Percentiles rank a stretch among this genome's conserved stretches.
Evolutionary conservation across 2,329 filamentous ascomycete genomes (phyloP).

Genomic region (Botrytis byssoidea): DNA sequence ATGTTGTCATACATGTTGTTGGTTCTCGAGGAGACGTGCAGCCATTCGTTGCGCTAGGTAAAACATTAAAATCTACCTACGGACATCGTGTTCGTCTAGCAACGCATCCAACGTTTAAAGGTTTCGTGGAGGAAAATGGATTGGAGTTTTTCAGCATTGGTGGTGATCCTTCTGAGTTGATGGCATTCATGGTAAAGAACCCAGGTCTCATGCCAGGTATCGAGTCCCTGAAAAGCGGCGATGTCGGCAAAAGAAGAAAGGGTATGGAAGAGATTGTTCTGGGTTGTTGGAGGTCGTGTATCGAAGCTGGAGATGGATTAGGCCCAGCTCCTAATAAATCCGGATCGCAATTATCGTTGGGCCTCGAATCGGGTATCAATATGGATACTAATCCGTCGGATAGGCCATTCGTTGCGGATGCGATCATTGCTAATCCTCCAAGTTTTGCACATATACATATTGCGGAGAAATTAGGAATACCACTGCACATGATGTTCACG

Average conservation of each 20-base stretch:
- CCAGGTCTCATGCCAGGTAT: conserved; percentile 82
- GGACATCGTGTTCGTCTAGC: conserved; percentile 72
- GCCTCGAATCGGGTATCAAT: conserved; percentile 37
- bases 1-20: conserved; percentile 73
- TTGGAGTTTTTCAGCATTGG: conserved; percentile 76
- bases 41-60: conserved; percentile 69
- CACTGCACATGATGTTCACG: conserved; percentile 88
- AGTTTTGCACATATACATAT: conserved; percentile 75
- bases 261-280: conserved; percentile 78
- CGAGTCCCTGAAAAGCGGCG: conserved; percentile 71
- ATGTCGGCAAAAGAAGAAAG: conserved; percentile 70
- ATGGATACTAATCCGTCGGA: conserved; percentile 38
- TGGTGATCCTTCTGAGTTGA: conserved; percentile 72
- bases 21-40: conserved; percentile 75
- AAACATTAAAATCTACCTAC: conserved; percentile 61
- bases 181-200: conserved; percentile 92
- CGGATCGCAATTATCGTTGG: conserved; percentile 30
- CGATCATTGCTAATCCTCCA: conserved; percentile 75
- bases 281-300: conserved; percentile 84
- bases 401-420: conserved; percentile 76
- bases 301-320: conserved; percentile 70
- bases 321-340: conserved; percentile 27
- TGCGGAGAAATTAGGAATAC: conserved; percentile 72
- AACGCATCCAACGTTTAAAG: conserved; percentile 67
- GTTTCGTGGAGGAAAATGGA: conserved; percentile 66